Conservation (phyloP, 129 eudicot species). For the Lactuca saligna region DNA sequence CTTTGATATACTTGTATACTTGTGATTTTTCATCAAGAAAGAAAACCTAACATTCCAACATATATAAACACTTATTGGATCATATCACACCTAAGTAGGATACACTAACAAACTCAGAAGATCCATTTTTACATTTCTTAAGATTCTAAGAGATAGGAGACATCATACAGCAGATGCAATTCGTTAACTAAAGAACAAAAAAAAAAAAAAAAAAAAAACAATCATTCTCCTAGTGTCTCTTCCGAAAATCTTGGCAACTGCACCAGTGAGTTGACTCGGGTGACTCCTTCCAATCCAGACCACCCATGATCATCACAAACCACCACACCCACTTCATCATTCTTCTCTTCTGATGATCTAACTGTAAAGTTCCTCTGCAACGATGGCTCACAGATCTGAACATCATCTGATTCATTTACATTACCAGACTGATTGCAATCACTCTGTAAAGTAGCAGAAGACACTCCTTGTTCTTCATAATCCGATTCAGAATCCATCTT, state of each 20-base stretch:
- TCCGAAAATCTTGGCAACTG: constrained; percentile 97
- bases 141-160: background rate
- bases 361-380: constrained; percentile 77
- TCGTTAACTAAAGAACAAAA: background rate
- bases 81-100: no score
- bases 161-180: constrained; percentile 24
- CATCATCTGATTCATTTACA: constrained; percentile 79
- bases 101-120: background rate
- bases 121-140: constrained; percentile 9
- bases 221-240: constrained; percentile 49
- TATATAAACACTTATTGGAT: no score
- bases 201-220: constrained; percentile 6
- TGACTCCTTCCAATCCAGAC: constrained; percentile 97
- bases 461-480: constrained; percentile 69
- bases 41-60: no score
- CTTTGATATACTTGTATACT: no score
- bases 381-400: constrained; percentile 67
- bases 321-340: constrained; percentile 17
- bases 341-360: constrained; percentile 62
- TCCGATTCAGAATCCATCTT: constrained; percentile 87
- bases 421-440: constrained; percentile 50
- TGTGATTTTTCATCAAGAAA: no score
- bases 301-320: constrained; percentile 53
- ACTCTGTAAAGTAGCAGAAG: constrained; percentile 74
- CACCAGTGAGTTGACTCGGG: constrained; percentile 88